Evolutionary conservation across 305 asterid species (phyloP).

Genomic region (Plantago coronopus): DNA sequence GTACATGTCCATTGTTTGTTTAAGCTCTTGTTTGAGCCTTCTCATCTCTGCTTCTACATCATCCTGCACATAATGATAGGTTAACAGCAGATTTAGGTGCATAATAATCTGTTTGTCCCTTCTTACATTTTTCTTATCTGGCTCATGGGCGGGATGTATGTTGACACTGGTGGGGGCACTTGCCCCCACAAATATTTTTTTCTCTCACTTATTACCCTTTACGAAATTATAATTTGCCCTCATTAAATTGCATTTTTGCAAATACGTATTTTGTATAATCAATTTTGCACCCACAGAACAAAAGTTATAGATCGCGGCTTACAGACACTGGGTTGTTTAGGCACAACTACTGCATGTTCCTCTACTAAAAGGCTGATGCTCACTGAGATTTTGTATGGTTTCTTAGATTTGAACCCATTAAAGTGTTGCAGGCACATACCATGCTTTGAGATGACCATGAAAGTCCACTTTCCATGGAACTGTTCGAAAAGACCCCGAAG

Average conservation of each 20-base stretch:
- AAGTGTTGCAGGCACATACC: constrained; percentile 38
- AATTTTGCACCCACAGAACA: too few species aligned
- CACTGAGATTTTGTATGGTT: background rate
- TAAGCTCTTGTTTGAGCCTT: constrained; percentile 84
- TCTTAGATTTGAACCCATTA: constrained; percentile 6
- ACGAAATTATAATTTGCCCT: too few species aligned
- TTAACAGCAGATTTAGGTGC: too few species aligned
- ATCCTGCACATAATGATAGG: constrained; percentile 40
- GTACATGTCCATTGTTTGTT: constrained; percentile 93
- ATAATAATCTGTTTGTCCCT: too few species aligned
- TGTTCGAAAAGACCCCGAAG: constrained; percentile 49
- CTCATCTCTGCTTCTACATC: constrained; percentile 92
- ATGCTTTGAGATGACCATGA: constrained; percentile 66
- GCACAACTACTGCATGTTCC: background rate
- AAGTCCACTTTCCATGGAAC: constrained; percentile 57
- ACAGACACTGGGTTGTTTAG: background rate
- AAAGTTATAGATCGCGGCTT: too few species aligned
- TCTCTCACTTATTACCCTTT: too few species aligned
- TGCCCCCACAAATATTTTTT: too few species aligned
- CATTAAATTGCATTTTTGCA: too few species aligned
- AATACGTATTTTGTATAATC: too few species aligned
- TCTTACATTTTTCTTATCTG: too few species aligned
- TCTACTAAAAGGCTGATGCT: constrained; percentile 2
- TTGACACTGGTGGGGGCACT: too few species aligned
- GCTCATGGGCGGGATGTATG: too few species aligned